These are phyloP conservation scores for Hymenoscyphus occultus DNA, from an alignment of 2,329 filamentous ascomycete genomes.

Conservation along the genomic window DNA sequence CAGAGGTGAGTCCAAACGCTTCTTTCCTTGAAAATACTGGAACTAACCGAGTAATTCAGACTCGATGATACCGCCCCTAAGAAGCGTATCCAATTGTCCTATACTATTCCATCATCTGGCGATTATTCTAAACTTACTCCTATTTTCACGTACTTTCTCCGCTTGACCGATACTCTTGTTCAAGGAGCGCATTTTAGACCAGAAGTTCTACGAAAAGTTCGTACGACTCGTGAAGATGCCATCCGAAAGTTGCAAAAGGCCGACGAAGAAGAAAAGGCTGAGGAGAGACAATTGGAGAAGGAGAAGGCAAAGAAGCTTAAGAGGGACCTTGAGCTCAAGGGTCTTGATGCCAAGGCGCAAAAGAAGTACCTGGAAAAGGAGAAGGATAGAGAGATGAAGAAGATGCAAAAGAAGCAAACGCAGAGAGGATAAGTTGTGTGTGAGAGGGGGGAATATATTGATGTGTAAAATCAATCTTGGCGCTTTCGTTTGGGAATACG, in stretches of 20 bases:
- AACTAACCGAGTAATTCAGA: conserved; percentile 42
- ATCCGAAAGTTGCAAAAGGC: conserved; percentile 75
- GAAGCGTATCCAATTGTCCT: conserved; percentile 81
- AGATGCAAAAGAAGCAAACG: conserved; percentile 61
- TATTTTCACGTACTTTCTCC: conserved; percentile 78
- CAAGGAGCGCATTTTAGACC: conserved; percentile 78
- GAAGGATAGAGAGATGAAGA: conserved; percentile 67
- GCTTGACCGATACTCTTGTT: conserved; percentile 79
- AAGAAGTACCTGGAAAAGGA: conserved; percentile 83
- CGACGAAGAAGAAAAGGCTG: conserved; percentile 76
- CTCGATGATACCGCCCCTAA: conserved; percentile 79
- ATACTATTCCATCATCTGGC: conserved; percentile 63
- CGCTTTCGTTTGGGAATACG: background rate
- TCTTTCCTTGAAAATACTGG: background rate
- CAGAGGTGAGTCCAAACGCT: conserved; percentile 60
- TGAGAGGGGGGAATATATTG: background rate
- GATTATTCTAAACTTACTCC: conserved; percentile 67
- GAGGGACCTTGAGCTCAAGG: conserved; percentile 76
- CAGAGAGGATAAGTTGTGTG: conserved; percentile 30
- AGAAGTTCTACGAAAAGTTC: conserved; percentile 84
- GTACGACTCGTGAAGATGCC: conserved; percentile 74
- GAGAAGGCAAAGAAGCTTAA: conserved; percentile 83
- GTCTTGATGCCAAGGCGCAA: conserved; percentile 76
- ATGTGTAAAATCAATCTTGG: background rate
- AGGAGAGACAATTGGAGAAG: conserved; percentile 69